phyloP scores from a whole-genome alignment of 768 basidiomycete genomes.

The Nidularia sp. region DNA sequence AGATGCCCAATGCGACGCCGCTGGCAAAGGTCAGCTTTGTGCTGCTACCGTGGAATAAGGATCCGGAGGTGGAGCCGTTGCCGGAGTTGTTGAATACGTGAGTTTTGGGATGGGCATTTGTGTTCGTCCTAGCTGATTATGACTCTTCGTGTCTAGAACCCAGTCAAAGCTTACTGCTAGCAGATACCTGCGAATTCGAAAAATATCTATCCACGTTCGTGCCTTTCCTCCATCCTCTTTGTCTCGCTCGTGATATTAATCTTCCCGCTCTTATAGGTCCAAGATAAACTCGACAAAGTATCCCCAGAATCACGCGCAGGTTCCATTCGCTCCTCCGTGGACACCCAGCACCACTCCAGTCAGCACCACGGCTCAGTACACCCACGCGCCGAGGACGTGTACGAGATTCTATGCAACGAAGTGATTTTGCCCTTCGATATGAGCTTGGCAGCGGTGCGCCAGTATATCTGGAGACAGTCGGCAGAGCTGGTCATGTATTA shows the following conservation, averaged over 20 bases:
- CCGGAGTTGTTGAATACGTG: conserved; percentile 86
- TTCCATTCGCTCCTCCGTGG: conserved; percentile 32
- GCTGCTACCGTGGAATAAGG: conserved; percentile 72
- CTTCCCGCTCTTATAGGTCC: conserved; percentile 24
- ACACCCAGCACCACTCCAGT: conserved; percentile 16
- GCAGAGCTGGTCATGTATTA: conserved; percentile 77
- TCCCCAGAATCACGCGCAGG: conserved; percentile 22
- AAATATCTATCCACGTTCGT: conserved; percentile 78
- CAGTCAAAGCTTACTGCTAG: conserved; percentile 84
- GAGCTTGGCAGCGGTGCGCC: conserved; percentile 87
- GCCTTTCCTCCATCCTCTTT: background rate
- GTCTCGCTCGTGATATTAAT: no score
- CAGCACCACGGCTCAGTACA: conserved; percentile 6
- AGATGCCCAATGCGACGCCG: conserved; percentile 43
- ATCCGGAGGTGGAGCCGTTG: conserved; percentile 54
- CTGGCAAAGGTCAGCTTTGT: conserved; percentile 84
- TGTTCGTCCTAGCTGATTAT: background rate
- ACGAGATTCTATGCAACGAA: conserved; percentile 89
- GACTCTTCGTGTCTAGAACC: conserved; percentile 31
- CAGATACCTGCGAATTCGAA: conserved; percentile 79
- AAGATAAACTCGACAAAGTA: conserved; percentile 76
- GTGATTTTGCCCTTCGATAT: conserved; percentile 78
- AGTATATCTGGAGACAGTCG: conserved; percentile 82
- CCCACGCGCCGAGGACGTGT: conserved; percentile 59
- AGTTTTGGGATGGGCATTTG: conserved; percentile 22